phyloP scores from a whole-genome alignment of 1,139 yeast species.

The Eremothecium sinecaudum region DNA sequence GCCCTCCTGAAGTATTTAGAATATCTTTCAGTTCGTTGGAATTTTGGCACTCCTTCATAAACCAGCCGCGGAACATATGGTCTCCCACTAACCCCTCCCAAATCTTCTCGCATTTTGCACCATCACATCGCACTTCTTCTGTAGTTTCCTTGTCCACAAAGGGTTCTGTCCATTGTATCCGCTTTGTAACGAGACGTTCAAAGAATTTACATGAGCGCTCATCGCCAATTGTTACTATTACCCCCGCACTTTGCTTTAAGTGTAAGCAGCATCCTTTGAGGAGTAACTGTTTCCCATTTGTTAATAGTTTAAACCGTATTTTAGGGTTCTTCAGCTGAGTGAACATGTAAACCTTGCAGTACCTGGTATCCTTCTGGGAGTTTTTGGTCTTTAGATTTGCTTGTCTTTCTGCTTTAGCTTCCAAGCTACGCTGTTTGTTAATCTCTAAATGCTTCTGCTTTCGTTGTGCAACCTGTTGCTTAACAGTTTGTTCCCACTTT shows the following conservation, averaged over 20 bases:
- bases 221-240: conserved; percentile 70
- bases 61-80: conserved; percentile 22
- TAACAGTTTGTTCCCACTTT: conserved; percentile 64
- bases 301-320: conserved; percentile 63
- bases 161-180: conserved; percentile 64
- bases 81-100: conserved; percentile 72
- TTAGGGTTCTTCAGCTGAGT: conserved; percentile 49
- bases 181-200: conserved; percentile 47
- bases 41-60: conserved; percentile 26
- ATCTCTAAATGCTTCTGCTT: conserved; percentile 47
- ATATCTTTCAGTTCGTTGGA: conserved; percentile 15
- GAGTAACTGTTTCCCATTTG: conserved; percentile 65
- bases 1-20: conserved; percentile 18
- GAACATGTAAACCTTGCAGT: conserved; percentile 55
- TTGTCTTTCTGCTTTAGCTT: conserved; percentile 14
- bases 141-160: conserved; percentile 24
- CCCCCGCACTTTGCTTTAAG: conserved; percentile 37
- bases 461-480: conserved; percentile 59
- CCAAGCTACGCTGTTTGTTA: conserved; percentile 46
- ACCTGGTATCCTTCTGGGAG: conserved; percentile 17
- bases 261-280: conserved; percentile 51
- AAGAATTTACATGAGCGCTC: conserved; percentile 50
- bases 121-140: conserved; percentile 34
- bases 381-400: conserved; percentile 6
- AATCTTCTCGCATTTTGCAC: conserved; percentile 45